phyloP scores from a whole-genome alignment of 345 rosid genomes.

The Noccaea caerulescens region DNA sequence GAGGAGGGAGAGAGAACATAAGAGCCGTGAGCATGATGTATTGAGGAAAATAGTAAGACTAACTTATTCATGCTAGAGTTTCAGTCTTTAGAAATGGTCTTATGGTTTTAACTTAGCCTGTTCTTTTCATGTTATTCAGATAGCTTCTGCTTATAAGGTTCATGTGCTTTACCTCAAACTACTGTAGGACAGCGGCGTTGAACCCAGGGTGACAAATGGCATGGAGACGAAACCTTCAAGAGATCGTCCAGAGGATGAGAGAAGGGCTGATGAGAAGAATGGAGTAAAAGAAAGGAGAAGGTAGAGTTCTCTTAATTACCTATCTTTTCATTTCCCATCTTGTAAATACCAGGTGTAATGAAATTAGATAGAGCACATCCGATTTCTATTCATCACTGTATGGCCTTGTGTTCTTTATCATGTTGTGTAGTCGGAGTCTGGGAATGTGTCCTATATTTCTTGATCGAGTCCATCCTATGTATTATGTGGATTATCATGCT shows the following conservation, averaged over 20 bases:
- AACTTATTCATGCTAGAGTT: constrained; percentile 72
- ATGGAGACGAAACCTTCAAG: constrained; percentile 54
- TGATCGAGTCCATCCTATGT: background rate
- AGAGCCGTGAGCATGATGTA: constrained; percentile 57
- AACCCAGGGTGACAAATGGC: constrained; percentile 50
- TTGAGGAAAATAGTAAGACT: constrained; percentile 76
- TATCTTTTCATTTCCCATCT: constrained; percentile 1
- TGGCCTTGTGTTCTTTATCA: constrained; percentile 5
- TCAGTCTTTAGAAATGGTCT: constrained; percentile 48
- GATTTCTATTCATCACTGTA: background rate
- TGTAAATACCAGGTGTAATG: background rate
- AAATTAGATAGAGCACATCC: constrained; percentile 4
- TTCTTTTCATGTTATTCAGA: constrained; percentile 90
- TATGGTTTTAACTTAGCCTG: constrained; percentile 69
- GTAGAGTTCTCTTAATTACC: constrained; percentile 44
- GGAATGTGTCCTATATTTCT: constrained; percentile 1
- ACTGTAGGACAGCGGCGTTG: constrained; percentile 90
- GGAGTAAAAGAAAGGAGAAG: constrained; percentile 65
- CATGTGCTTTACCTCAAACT: constrained; percentile 99
- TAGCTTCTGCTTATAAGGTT: constrained; percentile 99
- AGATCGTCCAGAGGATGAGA: constrained; percentile 51
- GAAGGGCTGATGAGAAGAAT: constrained; percentile 57
- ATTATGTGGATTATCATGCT: background rate
- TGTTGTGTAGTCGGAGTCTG: constrained; percentile 13
- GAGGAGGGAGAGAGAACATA: constrained; percentile 68